A percentile compares a stretch with the other conserved stretches of the same genome.
phyloP scores from a whole-genome alignment of 352 stramenopile genomes.

The Phytophthora pini region DNA sequence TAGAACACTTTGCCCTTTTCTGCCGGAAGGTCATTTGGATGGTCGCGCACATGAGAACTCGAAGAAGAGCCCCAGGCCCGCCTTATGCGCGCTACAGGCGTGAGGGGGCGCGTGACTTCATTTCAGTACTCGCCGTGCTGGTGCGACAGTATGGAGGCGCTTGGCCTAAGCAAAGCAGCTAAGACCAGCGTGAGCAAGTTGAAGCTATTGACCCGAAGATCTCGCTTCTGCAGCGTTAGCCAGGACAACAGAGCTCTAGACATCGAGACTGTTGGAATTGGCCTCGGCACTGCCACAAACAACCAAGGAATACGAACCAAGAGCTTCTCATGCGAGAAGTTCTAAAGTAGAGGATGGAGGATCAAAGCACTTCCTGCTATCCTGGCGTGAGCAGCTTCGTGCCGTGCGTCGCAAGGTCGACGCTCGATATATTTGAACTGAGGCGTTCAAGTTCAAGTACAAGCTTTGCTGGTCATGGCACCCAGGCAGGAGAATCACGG shows the following conservation, averaged over 20 bases:
- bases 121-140: slow-evolving; percentile 5
- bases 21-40: slow-evolving; percentile 24
- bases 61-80: background rate
- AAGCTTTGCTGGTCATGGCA: no score
- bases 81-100: slow-evolving; percentile 4
- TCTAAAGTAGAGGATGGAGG: slow-evolving; percentile 1
- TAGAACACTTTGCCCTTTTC: slow-evolving; percentile 15
- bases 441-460: no score
- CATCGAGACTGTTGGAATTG: no score
- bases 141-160: background rate
- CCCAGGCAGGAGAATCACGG: no score
- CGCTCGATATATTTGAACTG: background rate
- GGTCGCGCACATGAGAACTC: slow-evolving; percentile 17
- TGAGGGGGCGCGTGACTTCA: background rate
- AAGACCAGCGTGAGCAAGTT: background rate
- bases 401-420: background rate
- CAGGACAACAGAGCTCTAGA: no score
- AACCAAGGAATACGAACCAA: no score
- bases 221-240: no score
- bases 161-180: background rate
- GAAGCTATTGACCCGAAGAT: no score
- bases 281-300: no score
- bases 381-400: slow-evolving; percentile 1
- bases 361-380: slow-evolving; percentile 15
- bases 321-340: no score